Conservation (phyloP, 129 eudicot genomes). For the Pulicaria dysenterica region DNA sequence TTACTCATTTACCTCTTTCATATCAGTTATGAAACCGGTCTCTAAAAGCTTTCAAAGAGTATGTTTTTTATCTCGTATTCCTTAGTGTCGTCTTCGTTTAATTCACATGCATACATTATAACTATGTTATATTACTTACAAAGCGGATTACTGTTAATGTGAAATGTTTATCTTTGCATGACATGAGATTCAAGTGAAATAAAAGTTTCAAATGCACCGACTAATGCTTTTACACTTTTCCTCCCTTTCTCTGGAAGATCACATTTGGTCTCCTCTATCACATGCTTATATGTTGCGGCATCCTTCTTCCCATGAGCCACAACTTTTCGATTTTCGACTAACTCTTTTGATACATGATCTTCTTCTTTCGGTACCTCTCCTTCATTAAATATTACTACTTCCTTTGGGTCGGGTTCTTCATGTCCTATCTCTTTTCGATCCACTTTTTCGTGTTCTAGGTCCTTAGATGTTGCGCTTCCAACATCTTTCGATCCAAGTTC, state of each 20-base stretch:
- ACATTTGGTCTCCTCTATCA: slow-evolving; percentile 64
- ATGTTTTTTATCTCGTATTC: no score
- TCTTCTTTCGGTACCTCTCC: slow-evolving; percentile 25
- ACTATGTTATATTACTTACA: no score
- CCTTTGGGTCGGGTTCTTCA: slow-evolving; percentile 1
- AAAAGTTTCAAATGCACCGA: slow-evolving; percentile 66
- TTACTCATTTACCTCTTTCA: no score
- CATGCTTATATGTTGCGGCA: slow-evolving; percentile 43
- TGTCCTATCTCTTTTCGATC: neutral
- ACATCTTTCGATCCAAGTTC: slow-evolving; percentile 5
- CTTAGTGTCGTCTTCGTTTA: no score
- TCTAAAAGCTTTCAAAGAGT: no score
- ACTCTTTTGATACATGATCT: neutral
- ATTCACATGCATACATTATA: no score
- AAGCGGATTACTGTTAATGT: no score
- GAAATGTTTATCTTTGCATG: slow-evolving; percentile 2
- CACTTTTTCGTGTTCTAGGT: neutral
- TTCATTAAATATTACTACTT: neutral
- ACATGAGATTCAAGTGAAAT: slow-evolving; percentile 43
- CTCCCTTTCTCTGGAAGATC: slow-evolving; percentile 49
- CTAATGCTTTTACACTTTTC: slow-evolving; percentile 58
- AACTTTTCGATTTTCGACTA: slow-evolving; percentile 15
- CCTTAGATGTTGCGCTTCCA: neutral
- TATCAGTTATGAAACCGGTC: no score
- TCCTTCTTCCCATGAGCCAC: slow-evolving; percentile 54